phyloP scores from a whole-genome alignment of 768 basidiomycete genomes.

The Piloderma croceum region DNA sequence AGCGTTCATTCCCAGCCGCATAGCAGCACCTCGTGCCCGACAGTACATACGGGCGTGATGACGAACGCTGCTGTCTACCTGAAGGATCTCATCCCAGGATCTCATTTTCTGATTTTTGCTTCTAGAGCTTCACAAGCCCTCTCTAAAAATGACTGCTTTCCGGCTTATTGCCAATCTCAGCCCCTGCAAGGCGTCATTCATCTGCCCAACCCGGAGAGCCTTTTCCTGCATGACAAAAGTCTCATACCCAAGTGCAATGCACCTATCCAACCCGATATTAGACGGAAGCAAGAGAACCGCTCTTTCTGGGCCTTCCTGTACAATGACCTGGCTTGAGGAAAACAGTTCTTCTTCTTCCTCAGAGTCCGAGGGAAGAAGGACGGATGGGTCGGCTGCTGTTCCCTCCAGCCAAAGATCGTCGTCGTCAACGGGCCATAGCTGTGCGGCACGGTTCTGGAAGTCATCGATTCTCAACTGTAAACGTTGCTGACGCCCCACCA shows the following conservation, averaged over 20 bases:
- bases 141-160: conserved; percentile 4
- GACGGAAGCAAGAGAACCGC: background rate
- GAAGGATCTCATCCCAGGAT: conserved; percentile 1
- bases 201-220: background rate
- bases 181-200: conserved; percentile 4
- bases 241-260: too few relatives aligned
- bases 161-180: background rate
- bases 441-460: too few relatives aligned
- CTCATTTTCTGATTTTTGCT: background rate
- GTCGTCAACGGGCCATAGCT: too few relatives aligned
- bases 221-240: conserved; percentile 1
- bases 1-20: background rate
- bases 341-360: background rate
- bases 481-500: too few relatives aligned
- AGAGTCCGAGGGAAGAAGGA: background rate
- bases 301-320: background rate
- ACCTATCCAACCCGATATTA: too few relatives aligned
- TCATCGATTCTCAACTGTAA: too few relatives aligned
- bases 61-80: background rate
- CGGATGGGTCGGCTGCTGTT: background rate
- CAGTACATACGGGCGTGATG: conserved; percentile 4
- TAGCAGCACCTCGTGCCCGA: background rate
- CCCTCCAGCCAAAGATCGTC: too few relatives aligned
- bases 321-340: background rate
- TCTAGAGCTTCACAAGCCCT: background rate